Base-by-base conservation (phyloP, 306 rosid species). In the Lathyrus aphaca region DNA sequence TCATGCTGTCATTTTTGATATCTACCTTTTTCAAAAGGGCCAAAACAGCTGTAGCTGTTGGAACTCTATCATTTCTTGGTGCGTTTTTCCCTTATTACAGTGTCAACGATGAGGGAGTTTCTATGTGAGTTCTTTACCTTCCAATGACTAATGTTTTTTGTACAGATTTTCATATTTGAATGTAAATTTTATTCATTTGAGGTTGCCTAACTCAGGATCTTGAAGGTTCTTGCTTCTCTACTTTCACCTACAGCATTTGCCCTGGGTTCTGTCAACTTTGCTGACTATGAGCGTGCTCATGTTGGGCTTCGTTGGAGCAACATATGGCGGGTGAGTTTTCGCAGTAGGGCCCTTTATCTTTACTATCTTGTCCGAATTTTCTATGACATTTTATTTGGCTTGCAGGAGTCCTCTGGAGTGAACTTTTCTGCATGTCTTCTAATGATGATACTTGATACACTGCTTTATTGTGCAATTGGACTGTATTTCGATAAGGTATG, bases 231-330 rank as follows among this genome's bases (percentile, higher is more conserved):
- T 81, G 94, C 96, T 61, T 93, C 98, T 62, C 73, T 93, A 65
- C 97, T 93, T 86, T 93, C 97, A 25, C 97, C 98, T 56, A 88
- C 90, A 1, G 97, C 98, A 70, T 93, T 93, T 78, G 97, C 98
- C 74, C 70, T 90, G 40, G 98, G 98, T 59, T 93, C 98, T 16
- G 59, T 93, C 71, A 93, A 90, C 84, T 90, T 93, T 58, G 97
- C 98, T 49, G 98, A 93, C 78, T 93, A 93, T 78, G 98, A 93
- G 84, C 96, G 96, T 65, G 98, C 97, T 64, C 98, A 91, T 84
- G 98, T 93, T 78, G 98, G 98, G 70, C 97, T 93, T 76, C 96
- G 96, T 32, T 93, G 98, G 98, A 90, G 90, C 82, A 88, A 93
- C 86, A 78, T 90, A 68, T 93, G 98, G 98, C 82, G 89, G 78